phyloP scores from a whole-genome alignment of 768 basidiomycete species.

The Russula sp. region DNA sequence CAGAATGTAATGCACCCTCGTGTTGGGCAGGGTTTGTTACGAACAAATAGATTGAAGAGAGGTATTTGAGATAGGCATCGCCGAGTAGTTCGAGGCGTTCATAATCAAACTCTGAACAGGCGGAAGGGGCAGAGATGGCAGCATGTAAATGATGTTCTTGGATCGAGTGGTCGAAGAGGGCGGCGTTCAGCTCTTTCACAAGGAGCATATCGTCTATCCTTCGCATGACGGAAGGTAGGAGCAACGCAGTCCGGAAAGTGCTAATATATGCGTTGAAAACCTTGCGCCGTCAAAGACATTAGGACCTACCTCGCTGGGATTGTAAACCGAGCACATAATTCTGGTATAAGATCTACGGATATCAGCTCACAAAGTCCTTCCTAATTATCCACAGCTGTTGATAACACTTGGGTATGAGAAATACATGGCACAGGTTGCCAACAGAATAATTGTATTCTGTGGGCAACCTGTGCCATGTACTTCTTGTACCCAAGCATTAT shows the following conservation, averaged over 20 bases:
- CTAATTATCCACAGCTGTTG: too few species aligned
- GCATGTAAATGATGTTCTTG: constrained; percentile 57
- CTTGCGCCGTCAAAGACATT: background rate
- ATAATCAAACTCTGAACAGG: constrained; percentile 69
- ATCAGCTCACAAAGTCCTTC: constrained; percentile 13
- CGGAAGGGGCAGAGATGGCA: constrained; percentile 70
- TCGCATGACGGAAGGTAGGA: constrained; percentile 71
- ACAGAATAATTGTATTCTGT: too few species aligned
- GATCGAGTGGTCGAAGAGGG: constrained; percentile 60
- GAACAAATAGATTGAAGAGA: constrained; percentile 71
- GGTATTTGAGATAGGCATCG: constrained; percentile 80
- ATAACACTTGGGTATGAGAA: too few species aligned
- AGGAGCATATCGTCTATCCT: constrained; percentile 73
- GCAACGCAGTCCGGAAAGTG: constrained; percentile 61
- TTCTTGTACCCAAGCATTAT: too few species aligned
- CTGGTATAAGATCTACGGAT: constrained; percentile 45
- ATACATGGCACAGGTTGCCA: too few species aligned
- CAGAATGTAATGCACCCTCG: constrained; percentile 66
- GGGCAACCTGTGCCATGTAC: too few species aligned
- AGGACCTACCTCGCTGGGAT: constrained; percentile 63
- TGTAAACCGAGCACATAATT: constrained; percentile 68
- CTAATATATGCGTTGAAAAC: constrained; percentile 39
- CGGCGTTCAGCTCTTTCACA: constrained; percentile 74
- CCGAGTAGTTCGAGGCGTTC: constrained; percentile 83
- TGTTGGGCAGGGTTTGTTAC: constrained; percentile 60